Evolutionary conservation across 176 grass and related monocot genomes (phyloP).

Genomic region (Phyllostachys edulis): DNA sequence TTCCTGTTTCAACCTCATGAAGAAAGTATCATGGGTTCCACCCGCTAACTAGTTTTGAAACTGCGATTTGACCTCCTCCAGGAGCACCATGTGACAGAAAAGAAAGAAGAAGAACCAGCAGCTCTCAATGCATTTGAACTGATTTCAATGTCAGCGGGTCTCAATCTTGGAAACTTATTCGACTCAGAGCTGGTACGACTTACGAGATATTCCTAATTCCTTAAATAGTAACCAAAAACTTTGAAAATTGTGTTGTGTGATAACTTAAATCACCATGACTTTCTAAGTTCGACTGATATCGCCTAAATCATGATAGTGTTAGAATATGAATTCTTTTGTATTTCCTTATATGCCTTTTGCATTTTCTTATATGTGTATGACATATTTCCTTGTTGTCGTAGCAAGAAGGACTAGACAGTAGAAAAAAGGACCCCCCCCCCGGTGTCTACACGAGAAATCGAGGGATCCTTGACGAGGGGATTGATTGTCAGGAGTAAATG

Average conservation of each 20-base stretch:
- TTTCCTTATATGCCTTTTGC: too few relatives aligned
- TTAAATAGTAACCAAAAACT: constrained; percentile 4
- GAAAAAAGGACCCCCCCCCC: too few relatives aligned
- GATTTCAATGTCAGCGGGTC: constrained; percentile 87
- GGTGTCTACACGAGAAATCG: too few relatives aligned
- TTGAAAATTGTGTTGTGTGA: not conserved
- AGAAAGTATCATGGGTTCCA: not conserved
- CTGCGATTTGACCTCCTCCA: constrained; percentile 23
- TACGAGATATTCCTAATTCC: not conserved
- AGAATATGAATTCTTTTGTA: too few relatives aligned
- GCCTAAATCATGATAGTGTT: not conserved
- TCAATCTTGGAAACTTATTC: constrained; percentile 95
- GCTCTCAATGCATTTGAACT: constrained; percentile 89
- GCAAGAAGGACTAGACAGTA: too few relatives aligned
- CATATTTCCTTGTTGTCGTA: too few relatives aligned
- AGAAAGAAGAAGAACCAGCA: constrained; percentile 83
- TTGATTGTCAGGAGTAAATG: too few relatives aligned
- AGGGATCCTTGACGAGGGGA: too few relatives aligned
- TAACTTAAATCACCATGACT: not conserved
- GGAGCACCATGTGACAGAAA: constrained; percentile 88
- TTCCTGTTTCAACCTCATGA: not conserved
- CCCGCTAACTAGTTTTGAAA: not conserved
- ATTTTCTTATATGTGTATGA: too few relatives aligned
- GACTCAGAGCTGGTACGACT: constrained; percentile 78
- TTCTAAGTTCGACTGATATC: not conserved